Base-by-base conservation (phyloP, 257 asterid species). In the Avicennia marina region DNA sequence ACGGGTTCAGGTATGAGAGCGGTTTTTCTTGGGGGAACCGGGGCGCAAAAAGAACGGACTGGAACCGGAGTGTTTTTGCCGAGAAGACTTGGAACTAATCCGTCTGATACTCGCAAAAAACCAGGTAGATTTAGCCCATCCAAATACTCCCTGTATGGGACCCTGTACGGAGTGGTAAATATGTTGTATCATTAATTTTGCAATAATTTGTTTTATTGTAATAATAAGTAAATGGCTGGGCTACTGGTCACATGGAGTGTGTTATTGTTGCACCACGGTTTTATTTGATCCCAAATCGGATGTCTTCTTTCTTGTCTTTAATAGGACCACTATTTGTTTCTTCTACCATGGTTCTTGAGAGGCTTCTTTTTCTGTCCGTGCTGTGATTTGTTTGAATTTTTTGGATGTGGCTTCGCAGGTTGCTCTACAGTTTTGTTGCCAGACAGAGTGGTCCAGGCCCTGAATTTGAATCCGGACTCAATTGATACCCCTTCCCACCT, bases 31-130 rank as follows among this genome's bases (percentile, higher is more conserved):
- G 94, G 95, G 2, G 86, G 81, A n/a, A 60, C 70, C 53, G 83
- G 54, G 0, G 43, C 67, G 0, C 82, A 68, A 15, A 82, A 73
- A 33, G 89, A 81, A 53, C 72, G 95, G 27, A 74, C 87, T 21
- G 98, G 98, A 4, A 90, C 98, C 6, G 98, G 96, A 0, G 98
- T 90, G 36, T 90, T 90, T 59, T 55, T 90, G 57, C 98, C 98
- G 7, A 57, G 91, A 55, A 67, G 77, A 61, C 6, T 51, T 5
- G 82, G 75, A 8, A 6, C 79, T 2, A 38, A 42, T 57, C 57
- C 84, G 0, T 2, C 70, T 11, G 79, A 71, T 33, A 58, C 76
- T 8, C 80, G 80, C 46, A 82, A 68, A 63, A 82, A 86, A 40
- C 54, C 73, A 58, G 95, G 96, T 84, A 15, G 2, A 7, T 21